A percentile compares a stretch with the other conserved stretches of the same genome.
phyloP scores from a whole-genome alignment of 176 grass and related monocot species.

The Panicum miliaceum region DNA sequence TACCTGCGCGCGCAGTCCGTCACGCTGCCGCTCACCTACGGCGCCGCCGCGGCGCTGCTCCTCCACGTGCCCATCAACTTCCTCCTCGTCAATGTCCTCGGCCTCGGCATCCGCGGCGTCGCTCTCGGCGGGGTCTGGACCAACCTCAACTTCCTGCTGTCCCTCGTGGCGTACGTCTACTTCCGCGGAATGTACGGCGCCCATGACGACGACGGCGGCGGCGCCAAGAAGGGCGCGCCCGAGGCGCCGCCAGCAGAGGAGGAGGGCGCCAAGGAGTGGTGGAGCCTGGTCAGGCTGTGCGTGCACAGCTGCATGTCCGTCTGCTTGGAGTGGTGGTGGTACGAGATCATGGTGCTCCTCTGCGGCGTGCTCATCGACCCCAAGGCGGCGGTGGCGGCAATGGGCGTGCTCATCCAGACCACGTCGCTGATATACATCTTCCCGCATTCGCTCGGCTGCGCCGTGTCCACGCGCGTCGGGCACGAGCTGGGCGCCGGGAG shows the following conservation, averaged over 20 bases:
- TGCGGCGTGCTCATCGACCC: constrained; percentile 80
- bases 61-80: constrained; percentile 81
- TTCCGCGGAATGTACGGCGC: constrained; percentile 56
- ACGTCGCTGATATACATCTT: constrained; percentile 94
- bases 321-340: constrained; percentile 97
- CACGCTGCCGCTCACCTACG: constrained; percentile 88
- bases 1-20: constrained; percentile 89
- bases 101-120: constrained; percentile 77
- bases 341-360: constrained; percentile 94
- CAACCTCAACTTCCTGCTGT: constrained; percentile 82
- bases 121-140: constrained; percentile 72
- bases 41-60: constrained; percentile 56
- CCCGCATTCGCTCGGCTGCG: constrained; percentile 86
- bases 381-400: constrained; percentile 80
- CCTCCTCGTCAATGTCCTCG: constrained; percentile 62
- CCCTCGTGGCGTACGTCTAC: constrained; percentile 66
- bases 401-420: constrained; percentile 92
- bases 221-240: constrained; percentile 5
- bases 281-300: constrained; percentile 61
- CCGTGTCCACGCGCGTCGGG: constrained; percentile 78
- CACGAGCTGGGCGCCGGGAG: constrained; percentile 75
- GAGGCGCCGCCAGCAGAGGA: not conserved
- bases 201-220: not conserved
- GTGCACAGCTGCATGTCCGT: constrained; percentile 90
- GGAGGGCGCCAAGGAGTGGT: constrained; percentile 50